Conservation (phyloP, 192 early-diverging fungal genomes). For the Backusella psychrophila region DNA sequence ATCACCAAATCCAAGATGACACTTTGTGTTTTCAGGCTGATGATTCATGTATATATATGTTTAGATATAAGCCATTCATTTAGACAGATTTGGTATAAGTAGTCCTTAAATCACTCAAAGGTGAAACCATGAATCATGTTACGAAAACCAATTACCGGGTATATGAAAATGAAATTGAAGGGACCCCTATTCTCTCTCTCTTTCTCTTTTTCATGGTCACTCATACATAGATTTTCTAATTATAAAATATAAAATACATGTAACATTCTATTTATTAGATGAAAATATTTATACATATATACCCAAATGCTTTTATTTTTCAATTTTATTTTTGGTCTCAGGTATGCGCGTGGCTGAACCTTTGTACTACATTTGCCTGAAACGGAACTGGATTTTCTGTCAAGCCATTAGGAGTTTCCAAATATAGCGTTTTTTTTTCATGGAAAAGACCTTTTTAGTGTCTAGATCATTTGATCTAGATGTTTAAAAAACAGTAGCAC, state of each 20-base stretch:
- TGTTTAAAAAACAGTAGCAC: not conserved
- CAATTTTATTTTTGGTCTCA: not conserved
- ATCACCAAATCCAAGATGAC: not conserved
- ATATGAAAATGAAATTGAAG: not conserved
- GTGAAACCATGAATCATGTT: not conserved
- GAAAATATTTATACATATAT: not conserved
- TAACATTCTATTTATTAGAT: not conserved
- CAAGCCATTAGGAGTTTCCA: not conserved
- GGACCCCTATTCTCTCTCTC: not conserved
- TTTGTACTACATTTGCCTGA: not conserved
- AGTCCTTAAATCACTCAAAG: not conserved
- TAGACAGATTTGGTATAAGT: not conserved
- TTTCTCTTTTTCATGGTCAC: not conserved
- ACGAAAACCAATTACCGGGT: not conserved
- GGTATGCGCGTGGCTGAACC: not conserved
- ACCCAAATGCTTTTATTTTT: not conserved
- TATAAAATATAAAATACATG: not conserved
- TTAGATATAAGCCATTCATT: not conserved
- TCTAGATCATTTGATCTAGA: not conserved
- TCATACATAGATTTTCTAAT: not conserved
- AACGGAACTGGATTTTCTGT: not conserved
- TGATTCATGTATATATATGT: not conserved
- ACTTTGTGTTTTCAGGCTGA: not conserved
- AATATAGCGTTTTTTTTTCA: not conserved
- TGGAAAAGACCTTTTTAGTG: not conserved